These are phyloP conservation scores for Hanseniaspora occidentalis DNA, from an alignment of 805 yeast species.

Conservation along the genomic window DNA sequence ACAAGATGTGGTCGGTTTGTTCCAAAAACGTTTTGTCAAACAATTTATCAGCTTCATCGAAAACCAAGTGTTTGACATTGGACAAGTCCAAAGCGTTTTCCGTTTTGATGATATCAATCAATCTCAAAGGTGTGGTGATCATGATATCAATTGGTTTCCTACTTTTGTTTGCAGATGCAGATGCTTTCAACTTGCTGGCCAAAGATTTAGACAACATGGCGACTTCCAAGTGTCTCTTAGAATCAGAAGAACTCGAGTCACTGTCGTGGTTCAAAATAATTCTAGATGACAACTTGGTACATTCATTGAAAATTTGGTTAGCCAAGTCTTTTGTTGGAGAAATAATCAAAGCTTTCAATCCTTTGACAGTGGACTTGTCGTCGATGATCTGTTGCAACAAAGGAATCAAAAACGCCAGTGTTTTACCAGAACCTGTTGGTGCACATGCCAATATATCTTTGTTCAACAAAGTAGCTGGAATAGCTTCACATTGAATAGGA, in stretches of 20 bases:
- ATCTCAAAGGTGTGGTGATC: slow-evolving; percentile 79
- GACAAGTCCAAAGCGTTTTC: slow-evolving; percentile 47
- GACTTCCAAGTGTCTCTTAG: slow-evolving; percentile 36
- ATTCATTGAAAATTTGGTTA: slow-evolving; percentile 64
- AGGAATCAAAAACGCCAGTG: slow-evolving; percentile 82
- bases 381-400: slow-evolving; percentile 42
- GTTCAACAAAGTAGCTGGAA: slow-evolving; percentile 57
- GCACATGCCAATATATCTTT: slow-evolving; percentile 89
- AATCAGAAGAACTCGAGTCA: slow-evolving; percentile 31
- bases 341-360: slow-evolving; percentile 64
- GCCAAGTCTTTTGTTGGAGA: slow-evolving; percentile 96
- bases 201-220: slow-evolving; percentile 62
- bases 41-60: slow-evolving; percentile 93
- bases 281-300: slow-evolving; percentile 38
- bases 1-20: slow-evolving; percentile 79
- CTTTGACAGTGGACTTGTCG: slow-evolving; percentile 18
- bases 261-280: slow-evolving; percentile 13
- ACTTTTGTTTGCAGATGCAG: slow-evolving; percentile 22
- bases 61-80: slow-evolving; percentile 59
- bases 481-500: slow-evolving; percentile 82
- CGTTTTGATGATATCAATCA: slow-evolving; percentile 59
- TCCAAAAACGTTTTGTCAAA: slow-evolving; percentile 79
- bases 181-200: slow-evolving; percentile 46
- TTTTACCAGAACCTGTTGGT: slow-evolving; percentile 97
- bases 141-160: slow-evolving; percentile 63